A percentile compares a stretch with the other conserved stretches of the same genome.
These are phyloP conservation scores for Canavalia gladiata DNA, from an alignment of 306 rosid genomes.

Conservation along the genomic window DNA sequence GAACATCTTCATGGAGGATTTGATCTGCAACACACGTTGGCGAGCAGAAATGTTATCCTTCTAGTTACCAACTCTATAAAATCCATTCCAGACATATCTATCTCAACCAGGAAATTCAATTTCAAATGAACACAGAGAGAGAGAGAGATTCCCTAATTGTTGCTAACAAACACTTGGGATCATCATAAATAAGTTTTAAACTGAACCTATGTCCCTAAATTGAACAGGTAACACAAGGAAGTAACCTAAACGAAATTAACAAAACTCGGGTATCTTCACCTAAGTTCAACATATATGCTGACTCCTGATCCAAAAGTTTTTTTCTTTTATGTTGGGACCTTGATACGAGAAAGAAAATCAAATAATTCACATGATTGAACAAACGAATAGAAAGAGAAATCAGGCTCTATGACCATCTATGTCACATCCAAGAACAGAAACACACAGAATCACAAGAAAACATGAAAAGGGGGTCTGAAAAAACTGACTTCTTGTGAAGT, in stretches of 20 bases:
- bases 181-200: background rate
- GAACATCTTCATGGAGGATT: background rate
- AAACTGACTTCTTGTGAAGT: slow-evolving; percentile 70
- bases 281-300: slow-evolving; percentile 34
- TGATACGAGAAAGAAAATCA: slow-evolving; percentile 42
- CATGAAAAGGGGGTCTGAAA: background rate
- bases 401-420: background rate
- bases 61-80: slow-evolving; percentile 18
- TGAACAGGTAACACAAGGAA: slow-evolving; percentile 34
- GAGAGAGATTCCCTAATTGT: slow-evolving; percentile 15
- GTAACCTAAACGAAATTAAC: slow-evolving; percentile 32
- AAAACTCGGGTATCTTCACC: slow-evolving; percentile 39
- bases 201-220: background rate
- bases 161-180: slow-evolving; percentile 19
- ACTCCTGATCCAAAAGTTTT: slow-evolving; percentile 21
- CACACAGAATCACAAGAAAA: background rate
- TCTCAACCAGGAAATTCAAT: slow-evolving; percentile 37
- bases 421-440: slow-evolving; percentile 26
- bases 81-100: slow-evolving; percentile 26
- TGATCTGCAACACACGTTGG: background rate
- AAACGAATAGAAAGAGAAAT: slow-evolving; percentile 29
- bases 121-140: slow-evolving; percentile 4
- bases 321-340: background rate
- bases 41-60: slow-evolving; percentile 15
- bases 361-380: slow-evolving; percentile 26